phyloP scores from a whole-genome alignment of 768 basidiomycete genomes.

The Panaeolus papilionaceus region DNA sequence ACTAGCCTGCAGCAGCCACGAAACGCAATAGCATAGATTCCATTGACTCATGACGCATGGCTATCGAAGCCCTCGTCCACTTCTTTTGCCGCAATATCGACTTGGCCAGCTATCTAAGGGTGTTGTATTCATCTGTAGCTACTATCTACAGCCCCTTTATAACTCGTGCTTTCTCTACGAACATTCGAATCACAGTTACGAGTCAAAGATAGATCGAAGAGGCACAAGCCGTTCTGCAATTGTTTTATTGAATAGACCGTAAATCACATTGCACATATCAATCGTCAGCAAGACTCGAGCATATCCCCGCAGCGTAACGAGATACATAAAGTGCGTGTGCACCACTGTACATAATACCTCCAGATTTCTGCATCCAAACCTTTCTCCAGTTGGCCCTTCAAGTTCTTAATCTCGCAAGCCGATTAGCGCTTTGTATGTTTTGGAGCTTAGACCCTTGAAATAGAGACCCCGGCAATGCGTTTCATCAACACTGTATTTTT shows the following conservation, averaged over 20 bases:
- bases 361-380: background rate
- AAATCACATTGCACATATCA: background rate
- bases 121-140: background rate
- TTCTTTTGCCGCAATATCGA: background rate
- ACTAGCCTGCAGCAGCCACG: background rate
- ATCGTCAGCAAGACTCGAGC: background rate
- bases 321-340: background rate
- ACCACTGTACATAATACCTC: no score
- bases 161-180: background rate
- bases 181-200: background rate
- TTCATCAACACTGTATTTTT: conserved; percentile 7
- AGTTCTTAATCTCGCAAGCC: background rate
- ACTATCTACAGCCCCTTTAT: background rate
- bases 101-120: background rate
- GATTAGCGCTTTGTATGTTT: background rate
- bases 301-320: no score
- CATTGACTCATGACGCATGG: background rate
- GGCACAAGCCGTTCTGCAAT: background rate
- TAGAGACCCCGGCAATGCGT: background rate
- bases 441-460: background rate
- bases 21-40: background rate
- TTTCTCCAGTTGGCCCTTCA: background rate
- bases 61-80: background rate
- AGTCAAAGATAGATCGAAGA: background rate
- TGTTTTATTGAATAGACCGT: background rate